Conservation (phyloP, 306 rosid genomes). For the Sechiopsis laciniata region DNA sequence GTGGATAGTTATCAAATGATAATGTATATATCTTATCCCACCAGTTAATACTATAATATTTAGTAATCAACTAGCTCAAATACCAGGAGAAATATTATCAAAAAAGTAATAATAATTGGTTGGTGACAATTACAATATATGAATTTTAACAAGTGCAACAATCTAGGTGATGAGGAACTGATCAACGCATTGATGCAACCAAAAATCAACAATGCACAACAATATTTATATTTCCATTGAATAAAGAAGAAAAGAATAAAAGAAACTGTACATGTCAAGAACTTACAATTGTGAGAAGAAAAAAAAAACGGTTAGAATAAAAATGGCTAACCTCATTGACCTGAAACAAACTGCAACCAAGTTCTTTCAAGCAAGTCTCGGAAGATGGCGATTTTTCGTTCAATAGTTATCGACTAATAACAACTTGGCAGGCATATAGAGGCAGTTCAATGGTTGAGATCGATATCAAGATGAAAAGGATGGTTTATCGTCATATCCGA, state of each 20-base stretch:
- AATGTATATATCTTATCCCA: too few species aligned
- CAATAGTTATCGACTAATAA: background rate
- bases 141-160: too few species aligned
- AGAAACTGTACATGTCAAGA: slow-evolving; percentile 39
- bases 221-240: background rate
- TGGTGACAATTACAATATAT: too few species aligned
- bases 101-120: too few species aligned
- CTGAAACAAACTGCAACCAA: slow-evolving; percentile 17
- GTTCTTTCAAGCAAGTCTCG: slow-evolving; percentile 9
- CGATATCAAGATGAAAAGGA: background rate
- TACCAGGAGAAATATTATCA: too few species aligned
- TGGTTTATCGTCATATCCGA: slow-evolving; percentile 42
- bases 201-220: background rate
- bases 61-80: too few species aligned
- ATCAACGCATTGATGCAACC: slow-evolving; percentile 10
- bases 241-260: slow-evolving; percentile 2
- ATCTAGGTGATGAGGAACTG: background rate
- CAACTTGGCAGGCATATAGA: background rate
- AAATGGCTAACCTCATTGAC: slow-evolving; percentile 25
- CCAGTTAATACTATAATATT: too few species aligned
- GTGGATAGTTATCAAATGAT: too few species aligned
- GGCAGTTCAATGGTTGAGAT: background rate
- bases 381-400: background rate
- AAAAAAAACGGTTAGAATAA: slow-evolving; percentile 15
- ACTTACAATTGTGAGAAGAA: slow-evolving; percentile 3